These are phyloP conservation scores for Luffa acutangula DNA, from an alignment of 306 rosid genomes.

Conservation along the genomic window DNA sequence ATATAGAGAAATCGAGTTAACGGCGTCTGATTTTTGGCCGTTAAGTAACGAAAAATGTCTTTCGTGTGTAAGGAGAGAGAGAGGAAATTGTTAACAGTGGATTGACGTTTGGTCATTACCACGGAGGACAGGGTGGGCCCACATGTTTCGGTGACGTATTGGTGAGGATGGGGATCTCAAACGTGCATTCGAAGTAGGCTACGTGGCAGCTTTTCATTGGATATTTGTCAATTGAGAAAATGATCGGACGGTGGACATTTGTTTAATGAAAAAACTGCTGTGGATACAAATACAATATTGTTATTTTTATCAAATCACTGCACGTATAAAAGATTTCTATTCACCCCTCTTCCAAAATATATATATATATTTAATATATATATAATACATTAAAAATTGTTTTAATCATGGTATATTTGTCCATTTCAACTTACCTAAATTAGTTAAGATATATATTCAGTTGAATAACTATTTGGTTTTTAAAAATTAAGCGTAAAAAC, in stretches of 20 bases:
- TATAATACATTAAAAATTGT: too few relatives aligned
- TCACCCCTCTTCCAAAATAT: too few relatives aligned
- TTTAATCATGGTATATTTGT: neutral
- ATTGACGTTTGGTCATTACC: conserved; percentile 36
- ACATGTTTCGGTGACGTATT: conserved; percentile 39
- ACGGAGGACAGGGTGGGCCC: conserved; percentile 48
- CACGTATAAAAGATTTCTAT: neutral
- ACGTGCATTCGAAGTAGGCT: conserved; percentile 5
- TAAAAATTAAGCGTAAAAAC: too few relatives aligned
- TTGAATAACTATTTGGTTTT: too few relatives aligned
- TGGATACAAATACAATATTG: neutral
- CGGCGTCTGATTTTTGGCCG: conserved; percentile 34
- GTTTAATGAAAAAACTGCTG: neutral
- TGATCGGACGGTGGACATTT: neutral
- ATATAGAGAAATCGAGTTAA: conserved; percentile 27
- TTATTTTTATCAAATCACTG: conserved; percentile 5
- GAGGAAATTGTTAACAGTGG: neutral
- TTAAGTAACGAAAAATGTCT: conserved; percentile 45
- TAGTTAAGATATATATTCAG: too few relatives aligned
- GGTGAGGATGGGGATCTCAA: conserved; percentile 15
- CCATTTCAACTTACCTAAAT: too few relatives aligned
- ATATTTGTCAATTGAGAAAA: neutral
- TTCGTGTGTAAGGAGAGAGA: conserved; percentile 9
- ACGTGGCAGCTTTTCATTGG: conserved; percentile 24
- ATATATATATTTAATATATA: too few relatives aligned